phyloP scores from a whole-genome alignment of 2,329 filamentous ascomycete species.

The Sphaerulina musiva region DNA sequence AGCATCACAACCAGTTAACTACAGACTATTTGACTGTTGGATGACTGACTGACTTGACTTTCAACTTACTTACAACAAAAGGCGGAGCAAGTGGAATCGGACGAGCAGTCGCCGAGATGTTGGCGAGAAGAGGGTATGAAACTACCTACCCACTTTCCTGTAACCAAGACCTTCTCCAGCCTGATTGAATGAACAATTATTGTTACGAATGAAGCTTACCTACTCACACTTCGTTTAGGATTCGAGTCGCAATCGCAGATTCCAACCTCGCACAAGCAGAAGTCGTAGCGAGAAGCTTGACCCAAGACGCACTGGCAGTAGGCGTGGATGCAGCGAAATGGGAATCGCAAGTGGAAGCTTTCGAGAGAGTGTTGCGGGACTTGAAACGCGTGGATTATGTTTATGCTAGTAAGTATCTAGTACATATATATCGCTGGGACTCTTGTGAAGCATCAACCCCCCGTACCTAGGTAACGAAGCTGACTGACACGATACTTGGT shows the following conservation, averaged over 20 bases:
- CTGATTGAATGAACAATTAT: too few relatives aligned
- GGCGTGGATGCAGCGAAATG: conserved; percentile 34
- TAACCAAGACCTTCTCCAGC: too few relatives aligned
- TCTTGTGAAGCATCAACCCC: too few relatives aligned
- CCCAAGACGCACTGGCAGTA: conserved; percentile 20
- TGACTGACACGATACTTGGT: too few relatives aligned
- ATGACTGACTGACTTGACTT: too few relatives aligned
- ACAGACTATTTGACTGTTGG: too few relatives aligned
- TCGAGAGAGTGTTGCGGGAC: conserved; percentile 32
- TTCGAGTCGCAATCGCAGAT: conserved; percentile 47
- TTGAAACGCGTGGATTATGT: conserved; percentile 38
- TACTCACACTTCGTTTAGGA: conserved; percentile 27
- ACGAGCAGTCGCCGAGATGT: conserved; percentile 30
- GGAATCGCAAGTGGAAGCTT: conserved; percentile 36
- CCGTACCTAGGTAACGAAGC: too few relatives aligned
- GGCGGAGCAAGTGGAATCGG: conserved; percentile 32
- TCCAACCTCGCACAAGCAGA: conserved; percentile 28
- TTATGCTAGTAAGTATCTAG: conserved; percentile 27
- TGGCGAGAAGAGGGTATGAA: conserved; percentile 25
- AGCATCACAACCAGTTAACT: too few relatives aligned
- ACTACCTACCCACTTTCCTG: too few relatives aligned
- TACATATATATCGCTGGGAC: too few relatives aligned
- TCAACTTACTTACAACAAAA: background rate
- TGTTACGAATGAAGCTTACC: too few relatives aligned
- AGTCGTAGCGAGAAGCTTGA: conserved; percentile 24